phyloP scores from a whole-genome alignment of 129 eudicot genomes.

The Helianthus tuberosus region DNA sequence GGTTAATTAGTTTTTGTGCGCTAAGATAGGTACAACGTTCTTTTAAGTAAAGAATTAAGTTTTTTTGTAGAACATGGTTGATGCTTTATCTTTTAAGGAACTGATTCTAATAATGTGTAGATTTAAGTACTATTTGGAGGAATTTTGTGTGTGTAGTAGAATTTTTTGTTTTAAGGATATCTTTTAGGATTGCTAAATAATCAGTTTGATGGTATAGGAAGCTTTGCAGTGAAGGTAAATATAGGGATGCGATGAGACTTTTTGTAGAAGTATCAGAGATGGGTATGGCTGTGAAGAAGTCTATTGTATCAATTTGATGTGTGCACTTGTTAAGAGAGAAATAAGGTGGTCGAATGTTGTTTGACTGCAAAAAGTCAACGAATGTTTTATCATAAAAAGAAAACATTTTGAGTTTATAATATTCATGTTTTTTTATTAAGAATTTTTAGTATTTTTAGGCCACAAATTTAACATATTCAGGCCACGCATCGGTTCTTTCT shows the following conservation, averaged over 20 bases:
- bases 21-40: no score
- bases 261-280: slow-evolving; percentile 54
- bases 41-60: no score
- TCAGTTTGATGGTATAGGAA: background rate
- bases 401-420: slow-evolving; percentile 1
- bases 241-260: slow-evolving; percentile 72
- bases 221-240: slow-evolving; percentile 69
- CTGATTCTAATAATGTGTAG: no score
- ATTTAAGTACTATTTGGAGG: no score
- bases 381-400: slow-evolving; percentile 10
- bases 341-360: slow-evolving; percentile 29
- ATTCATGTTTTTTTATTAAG: slow-evolving; percentile 8
- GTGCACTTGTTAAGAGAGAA: slow-evolving; percentile 65
- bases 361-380: slow-evolving; percentile 35
- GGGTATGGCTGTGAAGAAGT: slow-evolving; percentile 63
- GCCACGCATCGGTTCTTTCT: no score
- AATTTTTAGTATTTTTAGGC: background rate
- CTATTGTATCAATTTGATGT: slow-evolving; percentile 63
- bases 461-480: no score
- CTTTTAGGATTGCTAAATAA: no score
- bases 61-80: no score
- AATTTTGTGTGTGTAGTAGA: no score
- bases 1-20: no score
- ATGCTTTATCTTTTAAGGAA: no score
- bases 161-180: no score